Conservation (phyloP, 345 rosid genomes). For the Eucalyptus erythrocorys region DNA sequence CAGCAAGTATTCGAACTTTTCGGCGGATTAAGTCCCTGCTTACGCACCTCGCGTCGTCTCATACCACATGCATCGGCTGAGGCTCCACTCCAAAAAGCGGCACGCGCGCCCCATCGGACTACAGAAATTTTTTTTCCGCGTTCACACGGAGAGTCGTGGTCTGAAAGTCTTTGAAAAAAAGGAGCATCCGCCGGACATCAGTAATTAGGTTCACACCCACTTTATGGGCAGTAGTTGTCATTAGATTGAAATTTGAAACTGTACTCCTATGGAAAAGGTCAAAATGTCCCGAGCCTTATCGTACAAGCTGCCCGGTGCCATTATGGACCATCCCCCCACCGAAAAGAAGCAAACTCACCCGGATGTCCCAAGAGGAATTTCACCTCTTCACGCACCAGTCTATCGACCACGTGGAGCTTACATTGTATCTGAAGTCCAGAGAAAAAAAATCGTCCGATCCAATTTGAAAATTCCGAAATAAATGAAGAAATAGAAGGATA, state of each 20-base stretch:
- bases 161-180: neutral
- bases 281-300: neutral
- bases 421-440: neutral
- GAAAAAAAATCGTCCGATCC: rapidly evolving
- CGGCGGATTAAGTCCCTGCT: neutral
- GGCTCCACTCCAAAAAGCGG: neutral
- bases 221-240: neutral
- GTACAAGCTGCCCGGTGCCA: neutral
- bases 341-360: neutral
- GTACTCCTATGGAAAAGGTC: neutral
- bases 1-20: neutral
- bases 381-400: neutral
- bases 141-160: neutral
- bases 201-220: neutral
- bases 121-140: neutral
- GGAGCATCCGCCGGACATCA: neutral
- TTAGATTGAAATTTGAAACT: neutral
- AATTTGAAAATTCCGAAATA: neutral
- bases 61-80: neutral
- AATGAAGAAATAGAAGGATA: neutral
- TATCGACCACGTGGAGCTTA: neutral
- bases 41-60: rapidly evolving
- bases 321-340: neutral
- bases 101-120: neutral
- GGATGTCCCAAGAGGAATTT: no score